Conservation (phyloP, 106 monocot genomes). For the Dioscorea alata region DNA sequence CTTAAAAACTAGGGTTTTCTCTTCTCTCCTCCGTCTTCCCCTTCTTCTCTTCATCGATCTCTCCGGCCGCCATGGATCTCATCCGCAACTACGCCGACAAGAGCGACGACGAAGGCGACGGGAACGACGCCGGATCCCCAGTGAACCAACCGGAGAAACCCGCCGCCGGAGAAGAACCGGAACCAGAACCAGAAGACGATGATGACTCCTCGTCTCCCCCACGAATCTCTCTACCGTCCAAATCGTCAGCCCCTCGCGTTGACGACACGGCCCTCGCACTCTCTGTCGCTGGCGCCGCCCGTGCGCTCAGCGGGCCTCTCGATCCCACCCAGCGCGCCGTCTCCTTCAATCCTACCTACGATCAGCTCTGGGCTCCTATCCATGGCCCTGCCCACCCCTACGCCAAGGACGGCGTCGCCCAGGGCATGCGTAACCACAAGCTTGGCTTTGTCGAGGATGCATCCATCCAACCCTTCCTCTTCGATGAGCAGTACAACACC, state of each 20-base stretch:
- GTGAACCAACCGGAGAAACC: not conserved
- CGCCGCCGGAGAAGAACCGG: not conserved
- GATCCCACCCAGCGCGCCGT: conserved; percentile 72
- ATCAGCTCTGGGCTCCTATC: conserved; percentile 96
- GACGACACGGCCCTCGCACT: conserved; percentile 89
- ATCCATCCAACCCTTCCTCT: conserved; percentile 87
- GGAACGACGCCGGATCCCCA: not conserved
- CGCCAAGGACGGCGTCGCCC: conserved; percentile 68
- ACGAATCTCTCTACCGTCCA: conserved; percentile 44
- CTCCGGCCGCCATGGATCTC: conserved; percentile 39
- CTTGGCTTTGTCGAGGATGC: conserved; percentile 96
- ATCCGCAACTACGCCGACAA: conserved; percentile 27
- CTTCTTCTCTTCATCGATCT: not conserved
- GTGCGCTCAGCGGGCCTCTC: conserved; percentile 44
- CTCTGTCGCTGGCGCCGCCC: conserved; percentile 28
- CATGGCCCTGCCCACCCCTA: conserved; percentile 78
- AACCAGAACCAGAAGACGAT: conserved; percentile 3
- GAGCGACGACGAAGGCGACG: conserved; percentile 17
- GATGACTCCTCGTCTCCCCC: conserved; percentile 30
- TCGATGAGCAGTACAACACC: conserved; percentile 98
- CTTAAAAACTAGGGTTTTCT: not conserved
- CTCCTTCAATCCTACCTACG: conserved; percentile 86
- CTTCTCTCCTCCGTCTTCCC: not conserved
- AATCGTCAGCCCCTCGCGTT: conserved; percentile 67
- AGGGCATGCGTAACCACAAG: conserved; percentile 96